Conservation (phyloP, 805 yeast genomes). For the Metschnikowia kunwiensis region DNA sequence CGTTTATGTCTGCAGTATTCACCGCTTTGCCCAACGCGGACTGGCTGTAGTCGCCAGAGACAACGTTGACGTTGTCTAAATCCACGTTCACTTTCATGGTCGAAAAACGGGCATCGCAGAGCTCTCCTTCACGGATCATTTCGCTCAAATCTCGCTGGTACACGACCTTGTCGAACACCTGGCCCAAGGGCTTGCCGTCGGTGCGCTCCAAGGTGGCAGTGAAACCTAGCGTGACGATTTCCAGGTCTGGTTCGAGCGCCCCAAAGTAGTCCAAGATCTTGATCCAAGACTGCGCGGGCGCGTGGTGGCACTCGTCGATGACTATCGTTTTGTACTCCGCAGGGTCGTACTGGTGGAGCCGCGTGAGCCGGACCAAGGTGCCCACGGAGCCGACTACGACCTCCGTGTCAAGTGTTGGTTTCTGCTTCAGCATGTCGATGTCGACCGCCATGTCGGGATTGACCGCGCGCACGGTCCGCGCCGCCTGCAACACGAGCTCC, state of each 20-base stretch:
- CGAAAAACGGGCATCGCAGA: slow-evolving; percentile 66
- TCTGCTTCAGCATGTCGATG: slow-evolving; percentile 63
- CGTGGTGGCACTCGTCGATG: slow-evolving; percentile 92
- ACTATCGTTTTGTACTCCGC: slow-evolving; percentile 66
- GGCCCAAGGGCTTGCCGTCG: slow-evolving; percentile 61
- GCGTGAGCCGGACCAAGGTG: slow-evolving; percentile 45
- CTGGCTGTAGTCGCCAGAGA: slow-evolving; percentile 53
- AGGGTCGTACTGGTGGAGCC: slow-evolving; percentile 56
- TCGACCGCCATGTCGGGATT: slow-evolving; percentile 54
- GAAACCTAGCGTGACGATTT: slow-evolving; percentile 69
- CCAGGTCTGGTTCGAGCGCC: slow-evolving; percentile 39
- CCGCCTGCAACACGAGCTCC: slow-evolving; percentile 75
- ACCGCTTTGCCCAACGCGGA: slow-evolving; percentile 51
- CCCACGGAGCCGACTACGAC: slow-evolving; percentile 78
- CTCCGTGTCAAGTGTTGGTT: slow-evolving; percentile 48
- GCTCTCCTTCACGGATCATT: slow-evolving; percentile 66
- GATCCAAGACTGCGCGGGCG: slow-evolving; percentile 67
- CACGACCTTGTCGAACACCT: slow-evolving; percentile 68
- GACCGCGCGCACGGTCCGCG: slow-evolving; percentile 40
- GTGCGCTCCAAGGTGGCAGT: slow-evolving; percentile 82
- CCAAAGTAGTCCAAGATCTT: slow-evolving; percentile 58
- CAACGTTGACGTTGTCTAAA: slow-evolving; percentile 30
- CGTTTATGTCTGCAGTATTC: slow-evolving; percentile 53
- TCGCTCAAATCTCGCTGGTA: slow-evolving; percentile 62
- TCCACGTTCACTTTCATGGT: slow-evolving; percentile 51